Percentiles rank a stretch among this genome's conserved stretches.
phyloP scores from a whole-genome alignment of 208 protist species.

The Paratrypanosoma confusum region DNA sequence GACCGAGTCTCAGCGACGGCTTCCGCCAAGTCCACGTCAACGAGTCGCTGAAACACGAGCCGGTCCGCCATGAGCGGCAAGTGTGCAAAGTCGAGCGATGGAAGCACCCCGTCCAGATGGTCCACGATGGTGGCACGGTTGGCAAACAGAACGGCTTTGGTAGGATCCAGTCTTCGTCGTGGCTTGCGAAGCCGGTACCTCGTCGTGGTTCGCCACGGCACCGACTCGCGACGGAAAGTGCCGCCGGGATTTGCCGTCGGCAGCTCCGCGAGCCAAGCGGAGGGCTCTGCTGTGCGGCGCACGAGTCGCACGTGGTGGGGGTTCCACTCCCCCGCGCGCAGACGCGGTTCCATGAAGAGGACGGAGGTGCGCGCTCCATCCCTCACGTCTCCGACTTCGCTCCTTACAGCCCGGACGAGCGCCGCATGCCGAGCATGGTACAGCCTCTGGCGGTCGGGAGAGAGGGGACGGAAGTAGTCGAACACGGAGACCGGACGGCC shows the following conservation, averaged over 20 bases:
- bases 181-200: constrained; percentile 4
- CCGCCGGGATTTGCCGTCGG: constrained; percentile 3
- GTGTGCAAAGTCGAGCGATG: constrained; percentile 17
- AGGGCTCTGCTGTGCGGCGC: neutral
- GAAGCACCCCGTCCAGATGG: constrained; percentile 9
- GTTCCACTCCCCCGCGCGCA: constrained; percentile 10
- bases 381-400: neutral
- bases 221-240: constrained; percentile 5
- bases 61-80: constrained; percentile 15
- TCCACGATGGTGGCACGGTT: too few species aligned
- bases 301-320: neutral
- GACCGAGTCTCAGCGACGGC: constrained; percentile 5
- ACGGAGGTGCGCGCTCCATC: neutral
- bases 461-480: constrained; percentile 33
- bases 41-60: constrained; percentile 2
- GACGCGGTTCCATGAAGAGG: constrained; percentile 12
- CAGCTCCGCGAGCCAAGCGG: neutral
- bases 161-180: too few species aligned
- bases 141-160: too few species aligned
- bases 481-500: constrained; percentile 24
- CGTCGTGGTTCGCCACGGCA: constrained; percentile 1
- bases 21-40: constrained; percentile 9
- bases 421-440: constrained; percentile 1
- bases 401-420: neutral
- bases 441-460: constrained; percentile 13